Percentiles rank a stretch among this genome's conserved stretches.
phyloP scores from a whole-genome alignment of 805 yeast species.

The Yarrowia sp. region DNA sequence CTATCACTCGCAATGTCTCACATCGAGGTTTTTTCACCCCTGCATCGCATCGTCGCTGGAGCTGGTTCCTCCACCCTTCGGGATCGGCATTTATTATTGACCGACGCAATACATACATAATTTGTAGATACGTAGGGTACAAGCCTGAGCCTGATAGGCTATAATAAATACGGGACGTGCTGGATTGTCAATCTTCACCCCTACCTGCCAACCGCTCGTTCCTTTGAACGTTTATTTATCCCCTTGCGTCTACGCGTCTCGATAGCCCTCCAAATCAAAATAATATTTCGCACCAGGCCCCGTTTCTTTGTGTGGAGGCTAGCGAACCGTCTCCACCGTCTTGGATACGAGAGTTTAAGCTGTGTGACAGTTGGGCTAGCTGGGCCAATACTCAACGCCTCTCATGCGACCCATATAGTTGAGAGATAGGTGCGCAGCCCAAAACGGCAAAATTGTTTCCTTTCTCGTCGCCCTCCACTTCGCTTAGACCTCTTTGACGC shows the following conservation, averaged over 20 bases:
- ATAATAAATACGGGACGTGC: no score
- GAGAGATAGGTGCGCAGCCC: no score
- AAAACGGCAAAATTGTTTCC: not conserved
- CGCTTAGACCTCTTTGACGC: not conserved
- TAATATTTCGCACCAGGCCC: not conserved
- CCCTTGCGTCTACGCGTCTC: no score
- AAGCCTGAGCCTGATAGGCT: no score
- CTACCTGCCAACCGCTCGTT: no score
- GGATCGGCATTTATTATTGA: not conserved
- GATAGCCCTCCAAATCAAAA: not conserved
- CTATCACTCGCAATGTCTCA: not conserved
- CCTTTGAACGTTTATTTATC: no score
- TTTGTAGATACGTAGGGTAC: no score
- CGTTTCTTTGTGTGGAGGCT: not conserved
- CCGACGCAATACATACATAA: not conserved
- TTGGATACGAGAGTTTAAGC: conserved; percentile 5
- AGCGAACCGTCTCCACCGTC: not conserved
- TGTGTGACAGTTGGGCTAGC: not conserved
- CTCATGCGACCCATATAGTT: not conserved
- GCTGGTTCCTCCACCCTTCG: not conserved
- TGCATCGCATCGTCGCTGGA: not conserved
- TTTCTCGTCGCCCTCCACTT: conserved; percentile 1
- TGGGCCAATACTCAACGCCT: conserved; percentile 11
- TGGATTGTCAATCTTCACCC: no score
- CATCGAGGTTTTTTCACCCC: not conserved